A percentile compares a stretch with the other conserved stretches of the same genome.
phyloP scores from a whole-genome alignment of 257 asterid genomes.

The Lycium barbarum region DNA sequence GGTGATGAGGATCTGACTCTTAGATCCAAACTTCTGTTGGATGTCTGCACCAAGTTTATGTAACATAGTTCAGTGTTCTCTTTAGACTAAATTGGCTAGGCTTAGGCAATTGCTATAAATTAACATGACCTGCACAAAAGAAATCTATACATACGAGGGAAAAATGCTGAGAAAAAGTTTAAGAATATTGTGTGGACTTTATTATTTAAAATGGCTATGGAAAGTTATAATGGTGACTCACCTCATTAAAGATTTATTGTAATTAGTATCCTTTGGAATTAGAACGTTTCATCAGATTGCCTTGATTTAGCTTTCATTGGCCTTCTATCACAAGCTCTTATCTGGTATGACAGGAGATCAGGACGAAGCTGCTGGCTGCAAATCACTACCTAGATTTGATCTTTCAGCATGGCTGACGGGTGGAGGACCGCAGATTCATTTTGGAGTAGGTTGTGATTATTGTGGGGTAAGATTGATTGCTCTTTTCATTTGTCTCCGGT shows the following conservation, averaged over 20 bases:
- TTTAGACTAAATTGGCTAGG: neutral
- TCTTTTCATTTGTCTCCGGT: neutral
- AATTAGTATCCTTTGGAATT: neutral
- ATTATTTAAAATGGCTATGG: neutral
- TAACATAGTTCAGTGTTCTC: neutral
- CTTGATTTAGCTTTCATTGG: neutral
- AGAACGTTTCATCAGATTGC: conserved; percentile 8
- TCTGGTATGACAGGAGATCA: conserved; percentile 37
- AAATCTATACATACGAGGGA: neutral
- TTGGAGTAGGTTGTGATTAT: conserved; percentile 68
- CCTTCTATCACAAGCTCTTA: conserved; percentile 29
- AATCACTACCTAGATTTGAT: conserved; percentile 26
- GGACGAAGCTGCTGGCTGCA: conserved; percentile 30
- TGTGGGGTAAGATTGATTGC: conserved; percentile 65
- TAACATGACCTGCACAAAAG: neutral
- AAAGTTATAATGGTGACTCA: neutral
- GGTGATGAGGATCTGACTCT: neutral
- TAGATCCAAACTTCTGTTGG: neutral
- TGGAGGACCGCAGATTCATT: conserved; percentile 49
- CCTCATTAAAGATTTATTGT: neutral
- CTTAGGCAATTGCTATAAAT: neutral
- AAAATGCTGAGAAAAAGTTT: neutral
- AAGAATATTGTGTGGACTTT: neutral
- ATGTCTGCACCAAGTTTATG: neutral
- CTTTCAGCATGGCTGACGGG: conserved; percentile 34